These are phyloP conservation scores for Thelonectria rubi DNA, from an alignment of 2,329 filamentous ascomycete genomes.

Conservation along the genomic window DNA sequence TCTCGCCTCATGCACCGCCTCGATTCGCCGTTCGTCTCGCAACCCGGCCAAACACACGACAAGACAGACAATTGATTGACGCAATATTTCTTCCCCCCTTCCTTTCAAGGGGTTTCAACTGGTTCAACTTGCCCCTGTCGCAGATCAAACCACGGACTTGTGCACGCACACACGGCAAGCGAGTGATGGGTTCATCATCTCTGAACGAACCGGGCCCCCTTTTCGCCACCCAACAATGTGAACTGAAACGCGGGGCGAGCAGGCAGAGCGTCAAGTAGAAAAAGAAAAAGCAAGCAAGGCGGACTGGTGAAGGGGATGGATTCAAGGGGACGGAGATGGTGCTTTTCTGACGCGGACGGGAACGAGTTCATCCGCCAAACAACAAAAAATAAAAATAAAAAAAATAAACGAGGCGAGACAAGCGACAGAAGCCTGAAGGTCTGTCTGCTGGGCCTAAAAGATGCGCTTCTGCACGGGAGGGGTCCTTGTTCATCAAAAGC, in stretches of 20 bases:
- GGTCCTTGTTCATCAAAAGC: neutral
- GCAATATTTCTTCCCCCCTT: no score
- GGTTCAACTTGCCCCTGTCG: no score
- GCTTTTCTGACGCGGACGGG: conserved; percentile 2
- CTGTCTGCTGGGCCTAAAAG: neutral
- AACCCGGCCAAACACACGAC: no score
- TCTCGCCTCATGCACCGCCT: neutral
- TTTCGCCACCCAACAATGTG: neutral
- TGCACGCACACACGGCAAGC: neutral
- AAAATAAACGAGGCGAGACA: conserved; percentile 7
- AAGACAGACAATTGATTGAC: no score
- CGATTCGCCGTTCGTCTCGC: neutral
- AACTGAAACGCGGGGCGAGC: neutral
- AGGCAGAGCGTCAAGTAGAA: neutral
- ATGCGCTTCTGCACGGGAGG: conserved; percentile 2
- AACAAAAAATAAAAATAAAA: conserved; percentile 8
- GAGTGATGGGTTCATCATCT: no score
- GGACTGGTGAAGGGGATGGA: no score
- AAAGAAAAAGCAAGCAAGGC: neutral
- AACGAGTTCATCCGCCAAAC: neutral
- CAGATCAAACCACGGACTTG: neutral
- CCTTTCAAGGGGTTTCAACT: no score
- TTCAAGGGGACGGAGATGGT: neutral
- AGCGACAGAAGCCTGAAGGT: conserved; percentile 1
- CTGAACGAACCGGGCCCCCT: neutral